Percentiles rank a stretch among this genome's conserved stretches.
phyloP scores from a whole-genome alignment of 306 rosid species.

The Dryas alaskensis region DNA sequence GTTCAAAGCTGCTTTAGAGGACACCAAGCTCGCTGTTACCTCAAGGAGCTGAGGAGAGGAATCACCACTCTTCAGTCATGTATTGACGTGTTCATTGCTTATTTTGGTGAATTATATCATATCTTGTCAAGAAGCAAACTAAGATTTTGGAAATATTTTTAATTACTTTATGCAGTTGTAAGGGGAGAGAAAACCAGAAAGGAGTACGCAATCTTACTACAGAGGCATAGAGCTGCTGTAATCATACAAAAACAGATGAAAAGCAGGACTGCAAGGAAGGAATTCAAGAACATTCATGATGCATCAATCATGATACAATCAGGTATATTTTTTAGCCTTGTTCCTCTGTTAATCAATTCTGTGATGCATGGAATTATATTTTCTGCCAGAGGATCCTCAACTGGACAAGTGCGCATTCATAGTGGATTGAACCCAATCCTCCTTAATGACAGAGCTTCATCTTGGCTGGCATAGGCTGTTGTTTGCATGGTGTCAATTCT shows the following conservation, averaged over 20 bases:
- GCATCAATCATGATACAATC: conserved; percentile 79
- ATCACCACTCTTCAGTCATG: conserved; percentile 82
- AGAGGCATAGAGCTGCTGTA: conserved; percentile 73
- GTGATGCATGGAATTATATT: not conserved
- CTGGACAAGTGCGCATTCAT: not conserved
- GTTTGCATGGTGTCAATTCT: not conserved
- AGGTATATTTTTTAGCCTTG: conserved; percentile 35
- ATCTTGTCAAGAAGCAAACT: conserved; percentile 28
- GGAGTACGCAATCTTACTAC: conserved; percentile 52
- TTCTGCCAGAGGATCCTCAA: not conserved
- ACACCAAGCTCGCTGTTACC: conserved; percentile 66
- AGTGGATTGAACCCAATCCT: not conserved
- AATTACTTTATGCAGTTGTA: conserved; percentile 55
- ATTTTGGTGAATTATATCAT: conserved; percentile 27
- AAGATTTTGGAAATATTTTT: conserved; percentile 10
- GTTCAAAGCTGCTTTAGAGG: conserved; percentile 99
- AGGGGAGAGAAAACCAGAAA: conserved; percentile 75
- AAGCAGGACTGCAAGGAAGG: conserved; percentile 45
- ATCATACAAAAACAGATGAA: conserved; percentile 67
- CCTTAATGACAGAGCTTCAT: no score
- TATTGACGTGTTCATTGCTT: conserved; percentile 34
- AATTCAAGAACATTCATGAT: conserved; percentile 41
- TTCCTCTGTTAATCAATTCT: not conserved
- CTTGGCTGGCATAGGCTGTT: no score
- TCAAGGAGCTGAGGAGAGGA: conserved; percentile 66